Conservation (phyloP, 192 early-diverging fungal species). For the Coemansia sp. region DNA sequence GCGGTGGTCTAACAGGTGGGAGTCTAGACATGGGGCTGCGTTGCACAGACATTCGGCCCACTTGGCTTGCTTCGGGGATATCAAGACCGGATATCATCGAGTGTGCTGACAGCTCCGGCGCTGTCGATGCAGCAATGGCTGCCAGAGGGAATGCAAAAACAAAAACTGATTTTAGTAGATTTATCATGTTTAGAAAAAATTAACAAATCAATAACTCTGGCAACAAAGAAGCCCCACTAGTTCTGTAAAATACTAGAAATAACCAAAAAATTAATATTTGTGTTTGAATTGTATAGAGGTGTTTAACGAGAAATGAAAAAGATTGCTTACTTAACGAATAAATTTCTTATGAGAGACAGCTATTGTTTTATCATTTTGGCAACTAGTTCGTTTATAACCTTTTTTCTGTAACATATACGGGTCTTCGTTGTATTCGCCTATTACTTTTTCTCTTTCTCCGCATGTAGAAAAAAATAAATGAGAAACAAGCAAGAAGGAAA, state of each 20-base stretch:
- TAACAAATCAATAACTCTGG: background rate
- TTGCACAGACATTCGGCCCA: background rate
- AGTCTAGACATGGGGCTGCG: background rate
- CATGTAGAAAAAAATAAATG: background rate
- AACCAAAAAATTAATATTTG: too few relatives aligned
- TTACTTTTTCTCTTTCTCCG: background rate
- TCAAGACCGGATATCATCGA: background rate
- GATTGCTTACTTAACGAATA: too few relatives aligned
- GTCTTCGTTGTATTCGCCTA: too few relatives aligned
- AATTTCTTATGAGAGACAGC: too few relatives aligned
- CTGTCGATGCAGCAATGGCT: slow-evolving; percentile 10
- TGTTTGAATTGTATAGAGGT: too few relatives aligned
- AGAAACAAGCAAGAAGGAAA: background rate
- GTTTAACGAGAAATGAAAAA: too few relatives aligned
- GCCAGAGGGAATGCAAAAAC: slow-evolving; percentile 1
- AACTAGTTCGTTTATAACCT: background rate
- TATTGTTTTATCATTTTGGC: slow-evolving; percentile 3
- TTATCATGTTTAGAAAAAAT: background rate
- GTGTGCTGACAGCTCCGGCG: background rate
- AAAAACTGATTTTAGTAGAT: background rate
- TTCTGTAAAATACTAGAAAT: too few relatives aligned
- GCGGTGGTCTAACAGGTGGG: background rate
- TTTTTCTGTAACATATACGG: background rate
- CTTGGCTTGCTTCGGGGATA: background rate
- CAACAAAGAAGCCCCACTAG: too few relatives aligned